Percentiles rank a stretch among this genome's conserved stretches.
phyloP scores from a whole-genome alignment of 2,329 filamentous ascomycete genomes.

The Trichoderma atrobrunneum region DNA sequence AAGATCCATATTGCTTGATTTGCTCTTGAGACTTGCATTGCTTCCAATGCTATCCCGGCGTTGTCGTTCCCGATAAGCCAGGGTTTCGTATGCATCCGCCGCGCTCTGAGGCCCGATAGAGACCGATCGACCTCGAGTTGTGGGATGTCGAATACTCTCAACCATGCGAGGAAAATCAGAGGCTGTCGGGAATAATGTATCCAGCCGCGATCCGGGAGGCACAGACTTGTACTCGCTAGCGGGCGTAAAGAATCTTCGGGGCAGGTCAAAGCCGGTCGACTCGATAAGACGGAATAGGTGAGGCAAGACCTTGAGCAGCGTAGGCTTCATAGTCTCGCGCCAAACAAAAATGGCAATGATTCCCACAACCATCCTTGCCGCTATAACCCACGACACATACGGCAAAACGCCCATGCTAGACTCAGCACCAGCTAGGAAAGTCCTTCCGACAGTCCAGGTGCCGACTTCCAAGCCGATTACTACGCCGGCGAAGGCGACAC shows the following conservation, averaged over 20 bases:
- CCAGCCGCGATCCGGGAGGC: slow-evolving; percentile 62
- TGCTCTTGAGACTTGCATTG: slow-evolving; percentile 47
- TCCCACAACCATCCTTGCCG: slow-evolving; percentile 70
- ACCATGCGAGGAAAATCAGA: slow-evolving; percentile 81
- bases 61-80: slow-evolving; percentile 77
- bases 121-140: slow-evolving; percentile 68
- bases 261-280: slow-evolving; percentile 72
- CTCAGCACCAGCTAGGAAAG: slow-evolving; percentile 42
- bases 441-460: slow-evolving; percentile 74
- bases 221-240: slow-evolving; percentile 89
- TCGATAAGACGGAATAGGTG: slow-evolving; percentile 86
- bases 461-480: slow-evolving; percentile 80
- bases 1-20: slow-evolving; percentile 43
- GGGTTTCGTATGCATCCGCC: slow-evolving; percentile 91
- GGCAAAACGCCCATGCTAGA: slow-evolving; percentile 64
- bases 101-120: slow-evolving; percentile 93
- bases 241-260: slow-evolving; percentile 85
- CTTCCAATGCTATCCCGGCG: slow-evolving; percentile 55
- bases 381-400: slow-evolving; percentile 63
- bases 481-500: slow-evolving; percentile 87
- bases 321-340: slow-evolving; percentile 85
- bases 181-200: slow-evolving; percentile 88
- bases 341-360: slow-evolving; percentile 83
- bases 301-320: slow-evolving; percentile 72
- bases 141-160: slow-evolving; percentile 74